Evolutionary conservation across 495 filamentous ascomycete genomes (phyloP).

Genomic region (Trichoderma reesei): DNA sequence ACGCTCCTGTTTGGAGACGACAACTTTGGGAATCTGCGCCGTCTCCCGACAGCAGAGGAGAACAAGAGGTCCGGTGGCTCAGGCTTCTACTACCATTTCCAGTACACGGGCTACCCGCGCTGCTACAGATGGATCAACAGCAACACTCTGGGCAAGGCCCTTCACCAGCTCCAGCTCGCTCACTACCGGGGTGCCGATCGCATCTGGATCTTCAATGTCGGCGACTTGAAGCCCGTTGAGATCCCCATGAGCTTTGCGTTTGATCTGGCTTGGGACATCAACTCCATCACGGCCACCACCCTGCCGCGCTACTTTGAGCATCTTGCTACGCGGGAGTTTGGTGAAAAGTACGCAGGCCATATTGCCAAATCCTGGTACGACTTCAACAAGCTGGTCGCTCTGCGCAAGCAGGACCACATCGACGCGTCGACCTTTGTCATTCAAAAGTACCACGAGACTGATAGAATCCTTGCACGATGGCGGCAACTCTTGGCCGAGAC

Average conservation of each 20-base stretch:
- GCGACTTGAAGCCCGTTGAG: slow-evolving; percentile 62
- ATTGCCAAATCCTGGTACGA: slow-evolving; percentile 48
- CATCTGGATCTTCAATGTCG: slow-evolving; percentile 72
- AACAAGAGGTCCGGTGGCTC: slow-evolving; percentile 51
- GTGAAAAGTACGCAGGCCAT: slow-evolving; percentile 32
- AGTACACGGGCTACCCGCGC: slow-evolving; percentile 57
- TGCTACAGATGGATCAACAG: slow-evolving; percentile 68
- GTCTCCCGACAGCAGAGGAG: slow-evolving; percentile 55
- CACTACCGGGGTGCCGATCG: slow-evolving; percentile 51
- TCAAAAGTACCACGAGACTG: slow-evolving; percentile 64
- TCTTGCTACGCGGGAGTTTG: slow-evolving; percentile 53
- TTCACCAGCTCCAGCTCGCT: slow-evolving; percentile 54
- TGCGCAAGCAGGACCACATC: slow-evolving; percentile 61
- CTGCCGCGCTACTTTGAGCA: slow-evolving; percentile 45
- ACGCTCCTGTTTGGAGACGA: slow-evolving; percentile 70
- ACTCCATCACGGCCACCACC: slow-evolving; percentile 42
- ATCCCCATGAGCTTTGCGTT: slow-evolving; percentile 59
- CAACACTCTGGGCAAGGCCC: slow-evolving; percentile 53
- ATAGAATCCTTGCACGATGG: slow-evolving; percentile 56
- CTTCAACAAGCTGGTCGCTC: slow-evolving; percentile 51
- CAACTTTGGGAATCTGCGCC: slow-evolving; percentile 61
- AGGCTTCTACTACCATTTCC: slow-evolving; percentile 71
- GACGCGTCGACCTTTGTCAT: slow-evolving; percentile 53
- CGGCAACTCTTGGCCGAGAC: slow-evolving; percentile 41
- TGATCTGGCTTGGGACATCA: slow-evolving; percentile 55